Percentiles rank a stretch among this genome's conserved stretches.
Evolutionary conservation across 1,284 basidiomycete species (phyloP).

Genomic region (Ceratobasidium sp.): DNA sequence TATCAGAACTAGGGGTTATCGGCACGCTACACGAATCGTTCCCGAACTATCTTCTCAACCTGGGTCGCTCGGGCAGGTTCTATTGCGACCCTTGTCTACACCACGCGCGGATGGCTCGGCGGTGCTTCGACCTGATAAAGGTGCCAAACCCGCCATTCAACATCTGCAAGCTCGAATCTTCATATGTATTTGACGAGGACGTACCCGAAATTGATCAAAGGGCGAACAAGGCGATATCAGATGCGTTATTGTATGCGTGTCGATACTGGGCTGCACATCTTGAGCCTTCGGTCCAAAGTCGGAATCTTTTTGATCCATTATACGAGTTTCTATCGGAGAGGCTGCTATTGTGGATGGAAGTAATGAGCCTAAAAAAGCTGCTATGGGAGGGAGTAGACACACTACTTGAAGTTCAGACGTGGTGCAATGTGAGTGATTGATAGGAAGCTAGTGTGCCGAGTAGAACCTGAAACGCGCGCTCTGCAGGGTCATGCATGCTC

Average conservation of each 20-base stretch:
- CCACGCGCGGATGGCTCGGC: neutral
- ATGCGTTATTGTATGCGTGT: constrained; percentile 8
- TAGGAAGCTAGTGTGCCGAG: neutral
- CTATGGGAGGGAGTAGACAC: neutral
- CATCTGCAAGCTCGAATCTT: constrained; percentile 28
- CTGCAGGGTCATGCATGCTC: neutral
- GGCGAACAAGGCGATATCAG: neutral
- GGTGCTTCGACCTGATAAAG: constrained; percentile 2
- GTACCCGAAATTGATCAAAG: neutral
- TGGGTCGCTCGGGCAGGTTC: neutral
- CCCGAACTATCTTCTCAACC: neutral
- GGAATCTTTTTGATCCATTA: neutral
- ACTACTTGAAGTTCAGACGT: neutral
- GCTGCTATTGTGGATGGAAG: constrained; percentile 30
- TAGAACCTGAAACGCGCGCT: neutral
- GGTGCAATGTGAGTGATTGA: neutral
- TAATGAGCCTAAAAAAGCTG: constrained; percentile 17
- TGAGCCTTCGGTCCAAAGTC: neutral
- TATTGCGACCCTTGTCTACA: neutral
- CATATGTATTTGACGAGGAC: neutral
- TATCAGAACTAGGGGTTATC: neutral
- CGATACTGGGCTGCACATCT: constrained; percentile 21
- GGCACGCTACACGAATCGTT: constrained; percentile 1
- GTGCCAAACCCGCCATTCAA: constrained; percentile 15
- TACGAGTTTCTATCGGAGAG: constrained; percentile 9